These are phyloP conservation scores for Porcisia deanei DNA, from an alignment of 208 protist species.

Conservation along the genomic window DNA sequence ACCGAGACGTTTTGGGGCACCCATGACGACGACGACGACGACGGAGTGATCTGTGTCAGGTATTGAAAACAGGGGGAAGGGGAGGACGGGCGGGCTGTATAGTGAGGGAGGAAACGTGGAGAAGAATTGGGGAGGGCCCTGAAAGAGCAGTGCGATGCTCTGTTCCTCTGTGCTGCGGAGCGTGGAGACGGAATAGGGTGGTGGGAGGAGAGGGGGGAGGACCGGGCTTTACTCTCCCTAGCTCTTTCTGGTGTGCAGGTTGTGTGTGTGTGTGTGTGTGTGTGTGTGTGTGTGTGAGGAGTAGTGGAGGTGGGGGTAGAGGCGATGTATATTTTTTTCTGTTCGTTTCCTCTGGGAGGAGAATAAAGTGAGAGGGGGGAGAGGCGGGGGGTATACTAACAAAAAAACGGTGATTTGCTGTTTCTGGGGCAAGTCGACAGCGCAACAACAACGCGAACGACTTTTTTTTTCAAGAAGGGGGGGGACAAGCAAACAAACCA, in stretches of 20 bases:
- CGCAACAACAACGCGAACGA: not conserved
- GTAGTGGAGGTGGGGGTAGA: not conserved
- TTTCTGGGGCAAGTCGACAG: not conserved
- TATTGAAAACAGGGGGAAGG: not conserved
- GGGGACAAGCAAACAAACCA: slow-evolving; percentile 6
- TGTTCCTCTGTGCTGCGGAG: not conserved
- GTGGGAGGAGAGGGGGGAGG: no score
- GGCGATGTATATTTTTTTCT: not conserved
- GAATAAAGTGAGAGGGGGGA: not conserved
- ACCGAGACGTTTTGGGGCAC: slow-evolving; percentile 65
- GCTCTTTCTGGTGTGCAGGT: slow-evolving; percentile 2
- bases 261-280: slow-evolving; percentile 14
- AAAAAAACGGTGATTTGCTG: not conserved
- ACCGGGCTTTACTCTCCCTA: not conserved
- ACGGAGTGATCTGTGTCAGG: not conserved
- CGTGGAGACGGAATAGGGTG: not conserved
- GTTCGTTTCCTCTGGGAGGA: not conserved
- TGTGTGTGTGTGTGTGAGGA: not conserved
- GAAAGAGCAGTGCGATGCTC: not conserved
- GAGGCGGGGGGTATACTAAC: no score
- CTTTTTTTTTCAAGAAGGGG: not conserved
- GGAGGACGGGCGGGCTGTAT: not conserved
- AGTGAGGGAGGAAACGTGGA: no score
- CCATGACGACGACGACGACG: slow-evolving; percentile 28
- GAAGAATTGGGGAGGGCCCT: not conserved